Conservation (phyloP, 257 asterid genomes). For the Penstemon newberryi region DNA sequence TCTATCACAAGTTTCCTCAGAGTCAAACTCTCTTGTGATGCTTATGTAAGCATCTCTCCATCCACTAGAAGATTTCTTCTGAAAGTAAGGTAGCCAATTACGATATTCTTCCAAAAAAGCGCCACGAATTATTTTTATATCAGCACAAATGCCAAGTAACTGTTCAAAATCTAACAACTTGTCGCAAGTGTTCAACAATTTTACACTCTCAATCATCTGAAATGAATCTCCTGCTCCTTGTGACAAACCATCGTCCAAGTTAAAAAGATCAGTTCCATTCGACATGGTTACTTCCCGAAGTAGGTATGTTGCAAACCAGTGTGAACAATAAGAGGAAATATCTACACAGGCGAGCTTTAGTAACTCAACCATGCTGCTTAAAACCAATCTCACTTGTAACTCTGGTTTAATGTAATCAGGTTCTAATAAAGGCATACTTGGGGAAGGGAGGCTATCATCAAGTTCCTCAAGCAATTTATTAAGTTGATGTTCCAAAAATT, state of each 20-base stretch:
- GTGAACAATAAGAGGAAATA: constrained; percentile 60
- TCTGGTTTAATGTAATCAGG: constrained; percentile 35
- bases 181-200: constrained; percentile 36
- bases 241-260: constrained; percentile 45
- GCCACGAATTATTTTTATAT: constrained; percentile 49
- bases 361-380: constrained; percentile 44
- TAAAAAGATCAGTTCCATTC: constrained; percentile 32
- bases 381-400: constrained; percentile 34
- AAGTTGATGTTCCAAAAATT: constrained; percentile 52
- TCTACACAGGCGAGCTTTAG: constrained; percentile 50
- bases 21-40: constrained; percentile 65
- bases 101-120: constrained; percentile 53
- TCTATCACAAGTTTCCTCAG: constrained; percentile 60
- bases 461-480: constrained; percentile 38
- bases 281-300: constrained; percentile 53
- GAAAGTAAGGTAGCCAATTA: constrained; percentile 54
- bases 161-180: constrained; percentile 48
- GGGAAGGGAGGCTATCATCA: constrained; percentile 37
- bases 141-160: constrained; percentile 52
- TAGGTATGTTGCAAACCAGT: constrained; percentile 59
- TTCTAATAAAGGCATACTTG: constrained; percentile 32
- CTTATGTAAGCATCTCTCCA: constrained; percentile 67
- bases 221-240: constrained; percentile 36
- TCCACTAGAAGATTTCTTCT: constrained; percentile 53
- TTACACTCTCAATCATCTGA: constrained; percentile 34